Base-by-base conservation (phyloP, 2,329 filamentous ascomycete species). In the Colletotrichum sp. region DNA sequence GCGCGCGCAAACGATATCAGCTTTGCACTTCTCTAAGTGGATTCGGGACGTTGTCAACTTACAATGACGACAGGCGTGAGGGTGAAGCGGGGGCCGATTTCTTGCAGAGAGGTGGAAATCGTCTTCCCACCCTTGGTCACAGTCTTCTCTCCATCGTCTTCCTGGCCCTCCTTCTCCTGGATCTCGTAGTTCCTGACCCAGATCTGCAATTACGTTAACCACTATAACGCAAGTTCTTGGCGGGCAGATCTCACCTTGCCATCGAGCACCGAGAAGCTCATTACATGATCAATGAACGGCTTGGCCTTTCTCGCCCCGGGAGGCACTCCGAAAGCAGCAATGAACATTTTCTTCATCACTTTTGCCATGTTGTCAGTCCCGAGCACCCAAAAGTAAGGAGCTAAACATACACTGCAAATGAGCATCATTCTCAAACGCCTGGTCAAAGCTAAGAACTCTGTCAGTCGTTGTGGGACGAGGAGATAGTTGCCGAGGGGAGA, bases 281-380 rank as follows among this genome's bases (percentile, higher is more conserved):
- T 96, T 78, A 99, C 95, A 81, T 97, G 96, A 84, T 99, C 97
- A 78, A 99, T 90, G 81, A 99, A 99, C 5, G 97, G 97, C 87
- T 99, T 99, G 76, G 95, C 94, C 81, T 98, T 98, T 80, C 95
- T 91, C 28, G 96, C 94, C 26, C 93, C 94, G 81, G 96, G 94
- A 3, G 97, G 97, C 1, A 99, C 97, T 76, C 96, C 96, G 83
- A 99, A 99, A 13, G 52, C 30, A 28, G 32, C n/a, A 24, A 94
- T 94, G 82, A 99, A 93, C 80, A 99, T 91, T 85, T 99, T 96
- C 85, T 98, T 96, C 82, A 99, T 92, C 78, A 98, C 34, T 68
- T 30, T 36, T 67, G 26, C n/a, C 44, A 52, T 44, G 13, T 60
- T 32, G 26, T 60, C 57, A 60, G 57, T n/a, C 26, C 18, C 26